Base-by-base conservation (phyloP, 83 land plant genomes). In the Thuja plicata region DNA sequence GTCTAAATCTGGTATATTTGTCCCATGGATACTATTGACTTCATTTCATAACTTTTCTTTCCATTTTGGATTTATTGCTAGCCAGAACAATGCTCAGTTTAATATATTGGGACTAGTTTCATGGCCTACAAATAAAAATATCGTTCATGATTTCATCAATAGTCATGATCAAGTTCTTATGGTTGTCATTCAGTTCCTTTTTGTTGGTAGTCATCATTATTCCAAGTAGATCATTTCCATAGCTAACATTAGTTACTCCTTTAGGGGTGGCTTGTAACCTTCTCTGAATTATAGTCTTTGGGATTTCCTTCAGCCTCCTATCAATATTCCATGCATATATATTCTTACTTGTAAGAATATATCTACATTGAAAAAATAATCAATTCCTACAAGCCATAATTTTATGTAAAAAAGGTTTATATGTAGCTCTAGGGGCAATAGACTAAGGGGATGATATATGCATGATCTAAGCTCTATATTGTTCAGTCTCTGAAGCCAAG, bases 81-180 rank as follows among this genome's bases (percentile, higher is more conserved):
- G 86, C 84, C 91, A 77, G 34, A 93, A 85, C 71, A 93, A 89
- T 57, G n/a, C n/a, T 92, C 91, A 94, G 13, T 90, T 48, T 0
- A 93, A 71, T 5, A 88, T 48, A 30, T 70, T 60, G 5, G 92
- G 62, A 15, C 89, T 90, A 10, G 95, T 90, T 86, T 92, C 94
- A 32, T 94, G 89, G 2, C 95, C 94, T 6, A 90, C 94, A 57
- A 94, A 92, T 90, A 82, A 94, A 90, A 94, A 91, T 19, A 90
- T 77, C 80, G 27, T 91, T 91, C 10, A 92, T 88, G 55, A 88
- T 88, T 76, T 90, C 92, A 40, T 93, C 89, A 21, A 79, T 87
- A 48, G 41, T 43, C 88, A 94, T 90, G 1, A 43, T 89, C 85
- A n/a, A 37, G 10, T 88, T 70, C 5, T 19, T 85, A 34, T 38